Percentiles rank a stretch among this genome's conserved stretches.
Conservation (phyloP, 495 filamentous ascomycete species). For the Aspergillus cristatus region DNA sequence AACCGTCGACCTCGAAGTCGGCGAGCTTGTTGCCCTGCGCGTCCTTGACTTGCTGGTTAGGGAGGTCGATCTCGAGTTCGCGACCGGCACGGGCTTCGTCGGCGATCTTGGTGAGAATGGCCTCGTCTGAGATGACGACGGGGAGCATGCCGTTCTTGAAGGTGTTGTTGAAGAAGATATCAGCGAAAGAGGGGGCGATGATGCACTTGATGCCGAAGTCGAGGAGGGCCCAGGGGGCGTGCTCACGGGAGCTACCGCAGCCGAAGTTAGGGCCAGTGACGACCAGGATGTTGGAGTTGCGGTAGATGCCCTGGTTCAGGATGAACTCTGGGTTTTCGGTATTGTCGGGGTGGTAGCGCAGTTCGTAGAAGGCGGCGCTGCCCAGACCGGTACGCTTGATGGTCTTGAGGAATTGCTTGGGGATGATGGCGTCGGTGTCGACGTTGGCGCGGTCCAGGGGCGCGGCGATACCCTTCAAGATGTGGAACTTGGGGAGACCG, state of each 20-base stretch:
- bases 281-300: conserved; percentile 79
- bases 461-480: conserved; percentile 78
- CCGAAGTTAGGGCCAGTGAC: conserved; percentile 94
- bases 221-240: conserved; percentile 93
- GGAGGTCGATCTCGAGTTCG: conserved; percentile 87
- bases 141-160: conserved; percentile 99
- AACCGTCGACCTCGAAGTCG: conserved; percentile 78
- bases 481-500: conserved; percentile 74
- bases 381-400: conserved; percentile 97
- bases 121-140: conserved; percentile 60
- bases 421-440: conserved; percentile 97
- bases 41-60: conserved; percentile 74
- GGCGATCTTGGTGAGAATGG: conserved; percentile 58
- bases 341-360: conserved; percentile 64
- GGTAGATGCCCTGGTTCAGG: conserved; percentile 85
- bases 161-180: conserved; percentile 99
- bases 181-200: conserved; percentile 86
- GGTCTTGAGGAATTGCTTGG: conserved; percentile 98
- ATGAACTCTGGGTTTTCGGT: conserved; percentile 72
- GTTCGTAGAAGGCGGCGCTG: conserved; percentile 73
- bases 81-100: conserved; percentile 72
- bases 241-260: conserved; percentile 87
- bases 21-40: conserved; percentile 61
- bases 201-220: conserved; percentile 94
- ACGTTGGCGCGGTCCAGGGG: conserved; percentile 83